These are phyloP conservation scores for Solanum ahanhuiri DNA, from an alignment of 257 asterid species.

Conservation along the genomic window DNA sequence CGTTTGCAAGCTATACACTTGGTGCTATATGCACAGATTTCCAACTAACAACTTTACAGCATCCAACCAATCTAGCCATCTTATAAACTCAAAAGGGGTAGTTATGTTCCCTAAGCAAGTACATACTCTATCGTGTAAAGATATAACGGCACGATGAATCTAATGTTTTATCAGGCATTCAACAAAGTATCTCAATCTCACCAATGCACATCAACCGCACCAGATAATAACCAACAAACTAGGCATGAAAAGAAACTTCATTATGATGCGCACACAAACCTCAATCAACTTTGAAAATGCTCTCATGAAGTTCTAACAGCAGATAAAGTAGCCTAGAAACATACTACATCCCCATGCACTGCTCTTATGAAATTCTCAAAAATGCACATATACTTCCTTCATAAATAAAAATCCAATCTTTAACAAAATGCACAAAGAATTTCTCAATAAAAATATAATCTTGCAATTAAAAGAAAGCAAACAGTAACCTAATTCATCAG, in stretches of 20 bases:
- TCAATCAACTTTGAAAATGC: neutral
- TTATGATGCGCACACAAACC: neutral
- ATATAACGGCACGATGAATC: neutral
- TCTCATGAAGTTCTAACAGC: neutral
- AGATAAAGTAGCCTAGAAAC: neutral
- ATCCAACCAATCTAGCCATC: neutral
- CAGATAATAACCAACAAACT: neutral
- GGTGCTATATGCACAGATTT: neutral
- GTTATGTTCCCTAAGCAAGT: neutral
- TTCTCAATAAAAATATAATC: neutral
- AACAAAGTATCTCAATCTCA: neutral
- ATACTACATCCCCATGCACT: neutral
- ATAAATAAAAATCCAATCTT: neutral
- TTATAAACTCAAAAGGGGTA: neutral
- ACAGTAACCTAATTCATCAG: neutral
- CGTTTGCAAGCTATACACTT: neutral
- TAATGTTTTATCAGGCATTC: neutral
- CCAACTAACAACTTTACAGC: neutral
- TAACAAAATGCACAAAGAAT: neutral
- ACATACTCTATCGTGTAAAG: neutral
- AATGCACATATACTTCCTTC: neutral
- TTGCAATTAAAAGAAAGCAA: neutral
- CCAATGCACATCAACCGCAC: neutral
- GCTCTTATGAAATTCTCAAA: neutral
- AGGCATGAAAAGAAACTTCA: neutral